Base-by-base conservation (phyloP, 176 grass and related monocot species). In the Oryza brachyantha region DNA sequence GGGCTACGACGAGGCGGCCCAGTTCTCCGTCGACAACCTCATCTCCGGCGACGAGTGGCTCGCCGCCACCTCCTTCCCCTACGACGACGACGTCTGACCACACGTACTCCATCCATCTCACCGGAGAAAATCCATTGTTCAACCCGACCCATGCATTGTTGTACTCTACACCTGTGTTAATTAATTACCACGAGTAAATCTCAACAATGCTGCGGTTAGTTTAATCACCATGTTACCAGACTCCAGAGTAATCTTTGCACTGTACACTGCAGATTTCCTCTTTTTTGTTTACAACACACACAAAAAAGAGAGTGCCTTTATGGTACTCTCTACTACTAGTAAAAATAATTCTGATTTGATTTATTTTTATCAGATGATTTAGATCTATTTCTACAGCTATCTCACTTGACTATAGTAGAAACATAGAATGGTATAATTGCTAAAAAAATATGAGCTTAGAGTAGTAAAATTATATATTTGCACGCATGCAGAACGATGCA, bases 11-110 rank as follows among this genome's bases (percentile, higher is more conserved):
- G 89, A 96, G 59, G 93, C 84, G 29, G 64, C 87, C 11, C 60
- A 55, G 68, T 92, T 90, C 59, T 75, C 93, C 5, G 93, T 91
- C 0, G 80, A 91, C 68, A 62, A 32, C 54, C 89, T 92, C 77
- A 96, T 96, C 84, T 73, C 72, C 68, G 93, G 93, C 61, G 81
- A 95, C 69, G 57, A 95, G 13, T 92, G 93, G 93, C 70, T 95
- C 57, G 81, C 22, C 83, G 80, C 89, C 45, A 95, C 93, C 21
- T 85, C 84, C 7, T 92, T 92, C 80, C 89, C 93, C 64, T 95
- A 89, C 27, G 52, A 57, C n/a, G 52, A 24, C 8, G 52, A 57
- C 52, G n/a, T 57, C 8, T 57, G 5, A 57, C 19, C 6, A n/a
- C 3, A 21, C 35, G 17, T n/a, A n/a, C n/a, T n/a, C n/a, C n/a